Base-by-base conservation (phyloP, 2,329 filamentous ascomycete species). In the Amphichorda felina region DNA sequence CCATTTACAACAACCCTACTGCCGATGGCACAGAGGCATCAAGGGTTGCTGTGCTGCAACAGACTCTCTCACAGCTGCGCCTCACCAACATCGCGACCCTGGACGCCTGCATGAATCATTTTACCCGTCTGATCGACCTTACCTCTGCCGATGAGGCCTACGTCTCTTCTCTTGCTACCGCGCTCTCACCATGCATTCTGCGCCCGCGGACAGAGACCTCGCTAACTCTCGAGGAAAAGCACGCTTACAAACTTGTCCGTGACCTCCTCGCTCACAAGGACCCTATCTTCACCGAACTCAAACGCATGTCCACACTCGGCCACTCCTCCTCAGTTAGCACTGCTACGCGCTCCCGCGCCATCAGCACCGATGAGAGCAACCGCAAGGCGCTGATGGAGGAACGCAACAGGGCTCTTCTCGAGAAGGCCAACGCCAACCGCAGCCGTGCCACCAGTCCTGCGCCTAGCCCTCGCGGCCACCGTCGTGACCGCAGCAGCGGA, bases 81-180 rank as follows among this genome's bases (percentile, higher is more conserved):
- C 78, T 98, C 38, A 87, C 91, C 44, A 98, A 98, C 57, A 98
- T 98, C 57, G 91, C 91, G 33, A 96, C 91, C n/a, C 76, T 98
- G 40, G 91, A 98, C 57, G 91, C 91, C 28, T 83, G 94, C 54
- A 94, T 93, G 70, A 96, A 94, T 45, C 91, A 98, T 61, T 96
- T 98, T 56, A 95, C 89, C 27, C 83, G 91, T 41, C 68, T 98
- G 40, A 93, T 98, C 52, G 91, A 98, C 56, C 70, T 98, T 43
- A 98, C 91, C 2, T 96, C 89, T 11, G 91, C 91, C 22, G 89
- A 94, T 46, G 91, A 98, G 53, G 64, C 76, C 30, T 98, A 94
- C 53, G 63, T 94, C 38, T 55, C 79, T 10, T 66, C 78, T 26
- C 72, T 98, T 27, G 83, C 87, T 3, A 76, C 77, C 18, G 64